Conservation (phyloP, 2,329 filamentous ascomycete species). For the Coniella lustricola region DNA sequence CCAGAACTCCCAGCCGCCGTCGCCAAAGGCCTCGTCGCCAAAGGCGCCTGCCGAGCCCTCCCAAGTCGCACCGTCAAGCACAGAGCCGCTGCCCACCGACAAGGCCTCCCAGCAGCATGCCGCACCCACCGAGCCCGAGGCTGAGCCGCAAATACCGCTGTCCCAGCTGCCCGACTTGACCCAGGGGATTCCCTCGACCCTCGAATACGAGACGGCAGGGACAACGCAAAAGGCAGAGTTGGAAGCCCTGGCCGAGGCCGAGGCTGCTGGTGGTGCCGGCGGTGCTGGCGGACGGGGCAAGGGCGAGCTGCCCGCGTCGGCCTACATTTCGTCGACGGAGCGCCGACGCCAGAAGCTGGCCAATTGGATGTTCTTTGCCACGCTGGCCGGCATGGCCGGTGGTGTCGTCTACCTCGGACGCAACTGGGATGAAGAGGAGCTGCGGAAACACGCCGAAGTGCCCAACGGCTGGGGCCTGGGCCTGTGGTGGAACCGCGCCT, state of each 20-base stretch:
- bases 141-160: slow-evolving; percentile 42
- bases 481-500: slow-evolving; percentile 75
- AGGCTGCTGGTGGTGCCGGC: slow-evolving; percentile 26
- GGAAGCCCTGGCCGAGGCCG: slow-evolving; percentile 29
- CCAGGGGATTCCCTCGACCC: slow-evolving; percentile 88
- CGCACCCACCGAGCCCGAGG: slow-evolving; percentile 23
- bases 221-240: slow-evolving; percentile 31
- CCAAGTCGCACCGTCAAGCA: background rate
- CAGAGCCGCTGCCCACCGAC: background rate
- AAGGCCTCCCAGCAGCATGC: slow-evolving; percentile 1
- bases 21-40: too few relatives aligned
- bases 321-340: slow-evolving; percentile 88
- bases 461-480: slow-evolving; percentile 72
- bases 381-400: slow-evolving; percentile 48
- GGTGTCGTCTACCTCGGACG: slow-evolving; percentile 72
- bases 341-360: slow-evolving; percentile 69
- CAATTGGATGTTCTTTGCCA: slow-evolving; percentile 62
- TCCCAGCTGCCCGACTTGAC: slow-evolving; percentile 81
- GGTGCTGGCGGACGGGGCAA: slow-evolving; percentile 44
- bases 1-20: slow-evolving; percentile 1
- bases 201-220: slow-evolving; percentile 64
- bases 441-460: slow-evolving; percentile 58
- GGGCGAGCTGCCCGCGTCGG: slow-evolving; percentile 64
- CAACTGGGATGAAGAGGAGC: slow-evolving; percentile 80
- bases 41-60: slow-evolving; percentile 2